phyloP scores from a whole-genome alignment of 148 eudicot species.

The Rhododendron kiyosumense region DNA sequence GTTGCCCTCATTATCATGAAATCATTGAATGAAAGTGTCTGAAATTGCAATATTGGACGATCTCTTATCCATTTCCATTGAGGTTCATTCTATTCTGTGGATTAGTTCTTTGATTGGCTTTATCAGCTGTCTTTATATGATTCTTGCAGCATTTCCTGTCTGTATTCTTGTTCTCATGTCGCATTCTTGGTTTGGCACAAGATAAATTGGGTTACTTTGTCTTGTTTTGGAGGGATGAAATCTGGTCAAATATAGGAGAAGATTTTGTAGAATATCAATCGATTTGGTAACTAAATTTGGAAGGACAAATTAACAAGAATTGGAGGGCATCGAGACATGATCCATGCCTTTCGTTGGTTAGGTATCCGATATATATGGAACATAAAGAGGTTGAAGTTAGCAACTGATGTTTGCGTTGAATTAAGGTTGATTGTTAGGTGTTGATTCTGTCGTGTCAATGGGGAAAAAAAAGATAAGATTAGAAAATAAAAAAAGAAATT shows the following conservation, averaged over 20 bases:
- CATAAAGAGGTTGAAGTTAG: background rate
- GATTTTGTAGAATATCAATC: background rate
- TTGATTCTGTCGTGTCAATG: background rate
- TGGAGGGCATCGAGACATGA: background rate
- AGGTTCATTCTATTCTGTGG: background rate
- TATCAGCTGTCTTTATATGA: background rate
- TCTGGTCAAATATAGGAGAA: background rate
- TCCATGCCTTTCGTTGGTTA: background rate
- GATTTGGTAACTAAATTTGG: background rate
- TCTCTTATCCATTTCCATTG: background rate
- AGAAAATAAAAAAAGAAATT: background rate
- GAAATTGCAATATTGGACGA: background rate
- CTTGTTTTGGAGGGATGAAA: background rate
- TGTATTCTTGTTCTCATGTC: background rate
- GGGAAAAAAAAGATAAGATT: background rate
- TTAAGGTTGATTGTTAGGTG: background rate
- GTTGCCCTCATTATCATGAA: background rate
- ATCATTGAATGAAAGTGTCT: background rate
- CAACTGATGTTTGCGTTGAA: background rate
- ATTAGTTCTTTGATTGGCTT: background rate
- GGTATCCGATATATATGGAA: background rate
- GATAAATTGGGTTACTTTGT: background rate
- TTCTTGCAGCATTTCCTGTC: conserved; percentile 3
- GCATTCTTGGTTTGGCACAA: background rate
- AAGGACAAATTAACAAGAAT: background rate